These are phyloP conservation scores for Verticillium nubilum DNA, from an alignment of 2,329 filamentous ascomycete species.

Conservation along the genomic window DNA sequence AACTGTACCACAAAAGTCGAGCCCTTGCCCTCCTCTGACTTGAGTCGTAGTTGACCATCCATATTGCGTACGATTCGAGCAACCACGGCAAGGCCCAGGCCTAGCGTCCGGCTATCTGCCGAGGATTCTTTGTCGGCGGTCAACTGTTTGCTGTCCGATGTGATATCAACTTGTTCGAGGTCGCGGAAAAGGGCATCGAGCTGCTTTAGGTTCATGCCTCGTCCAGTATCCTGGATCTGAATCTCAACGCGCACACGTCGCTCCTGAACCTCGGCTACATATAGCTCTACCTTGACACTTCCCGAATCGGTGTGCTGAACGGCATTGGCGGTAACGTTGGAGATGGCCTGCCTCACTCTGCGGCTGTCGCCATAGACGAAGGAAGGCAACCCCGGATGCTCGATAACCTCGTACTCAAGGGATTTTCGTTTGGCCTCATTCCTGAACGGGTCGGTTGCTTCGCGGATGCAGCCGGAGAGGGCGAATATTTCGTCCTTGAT, in stretches of 20 bases:
- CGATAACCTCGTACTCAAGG: constrained; percentile 62
- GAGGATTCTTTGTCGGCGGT: constrained; percentile 11
- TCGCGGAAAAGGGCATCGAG: constrained; percentile 54
- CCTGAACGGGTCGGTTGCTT: constrained; percentile 70
- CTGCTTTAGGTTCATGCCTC: constrained; percentile 61
- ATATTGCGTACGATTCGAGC: constrained; percentile 82
- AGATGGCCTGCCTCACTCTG: constrained; percentile 74
- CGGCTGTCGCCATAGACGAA: constrained; percentile 74
- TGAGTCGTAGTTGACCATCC: constrained; percentile 79
- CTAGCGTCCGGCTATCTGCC: constrained; percentile 47
- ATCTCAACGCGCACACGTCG: constrained; percentile 65
- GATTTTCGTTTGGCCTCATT: constrained; percentile 72
- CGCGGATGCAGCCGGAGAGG: constrained; percentile 62
- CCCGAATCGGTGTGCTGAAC: constrained; percentile 70
- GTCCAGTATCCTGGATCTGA: constrained; percentile 68
- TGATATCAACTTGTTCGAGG: constrained; percentile 50
- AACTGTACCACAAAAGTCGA: constrained; percentile 78
- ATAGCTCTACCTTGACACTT: constrained; percentile 64
- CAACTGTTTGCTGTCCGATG: constrained; percentile 19
- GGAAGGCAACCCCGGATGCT: constrained; percentile 63
- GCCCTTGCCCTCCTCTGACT: constrained; percentile 77
- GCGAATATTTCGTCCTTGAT: constrained; percentile 80
- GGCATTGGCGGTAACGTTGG: constrained; percentile 80
- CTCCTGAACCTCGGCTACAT: constrained; percentile 49
- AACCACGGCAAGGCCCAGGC: constrained; percentile 83